These are phyloP conservation scores for Spizellomyces punctatus DNA, from an alignment of 192 early-diverging fungal genomes.

Conservation along the genomic window DNA sequence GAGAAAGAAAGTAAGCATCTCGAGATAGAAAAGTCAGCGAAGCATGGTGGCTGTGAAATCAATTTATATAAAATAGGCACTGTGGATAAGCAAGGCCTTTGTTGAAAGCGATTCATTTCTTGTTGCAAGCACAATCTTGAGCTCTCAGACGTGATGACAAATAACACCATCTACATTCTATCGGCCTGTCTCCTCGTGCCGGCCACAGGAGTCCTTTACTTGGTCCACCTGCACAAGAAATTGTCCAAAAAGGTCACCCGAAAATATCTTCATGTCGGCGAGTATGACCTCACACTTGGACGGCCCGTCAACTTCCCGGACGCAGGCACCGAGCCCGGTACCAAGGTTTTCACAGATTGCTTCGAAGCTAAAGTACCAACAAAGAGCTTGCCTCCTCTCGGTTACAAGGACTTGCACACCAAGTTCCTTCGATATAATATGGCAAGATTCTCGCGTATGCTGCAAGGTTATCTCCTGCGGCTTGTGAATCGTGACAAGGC, in stretches of 20 bases:
- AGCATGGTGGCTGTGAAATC: no score
- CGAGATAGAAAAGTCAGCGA: no score
- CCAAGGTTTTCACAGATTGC: background rate
- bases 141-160: no score
- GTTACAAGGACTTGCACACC: background rate
- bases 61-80: no score
- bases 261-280: background rate
- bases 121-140: no score
- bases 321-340: background rate
- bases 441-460: background rate
- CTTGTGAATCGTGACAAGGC: slow-evolving; percentile 1
- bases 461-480: slow-evolving; percentile 1
- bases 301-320: slow-evolving; percentile 2
- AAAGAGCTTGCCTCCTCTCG: background rate
- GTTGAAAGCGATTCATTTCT: no score
- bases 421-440: background rate
- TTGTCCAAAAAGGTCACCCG: background rate
- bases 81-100: no score
- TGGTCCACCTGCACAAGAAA: slow-evolving; percentile 5
- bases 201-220: background rate
- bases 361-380: background rate
- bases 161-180: no score
- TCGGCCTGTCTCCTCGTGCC: background rate
- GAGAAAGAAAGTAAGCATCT: no score
- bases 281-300: background rate